Evolutionary conservation across 805 yeast species (phyloP).

Genomic region (Zygosaccharomyces pseudorouxii): DNA sequence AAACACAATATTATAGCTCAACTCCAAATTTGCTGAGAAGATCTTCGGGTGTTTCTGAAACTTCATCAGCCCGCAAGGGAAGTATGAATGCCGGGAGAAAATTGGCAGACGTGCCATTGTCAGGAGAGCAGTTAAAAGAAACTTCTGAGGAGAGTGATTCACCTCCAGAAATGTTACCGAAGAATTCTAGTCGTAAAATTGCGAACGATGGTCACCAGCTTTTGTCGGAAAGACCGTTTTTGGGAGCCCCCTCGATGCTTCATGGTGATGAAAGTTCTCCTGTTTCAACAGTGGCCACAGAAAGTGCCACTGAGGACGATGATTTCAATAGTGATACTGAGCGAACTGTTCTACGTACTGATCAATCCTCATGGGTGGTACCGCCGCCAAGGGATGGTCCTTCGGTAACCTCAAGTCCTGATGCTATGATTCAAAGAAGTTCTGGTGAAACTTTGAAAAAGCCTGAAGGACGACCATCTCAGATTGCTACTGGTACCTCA

Average conservation of each 20-base stretch:
- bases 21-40: conserved; percentile 18
- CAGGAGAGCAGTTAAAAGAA: neutral
- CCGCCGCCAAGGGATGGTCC: neutral
- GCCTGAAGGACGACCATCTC: neutral
- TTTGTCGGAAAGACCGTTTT: neutral
- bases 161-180: neutral
- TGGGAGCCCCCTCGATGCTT: neutral
- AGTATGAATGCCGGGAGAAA: neutral
- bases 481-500: neutral
- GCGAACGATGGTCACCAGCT: neutral
- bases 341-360: neutral
- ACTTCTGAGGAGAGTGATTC: conserved; percentile 6
- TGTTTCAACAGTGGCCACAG: conserved; percentile 2
- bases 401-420: neutral
- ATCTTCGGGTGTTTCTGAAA: conserved; percentile 13
- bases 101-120: neutral
- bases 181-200: neutral
- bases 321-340: neutral
- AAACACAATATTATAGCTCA: conserved; percentile 8
- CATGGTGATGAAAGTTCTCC: conserved; percentile 2
- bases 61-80: neutral
- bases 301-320: conserved; percentile 2
- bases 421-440: neutral
- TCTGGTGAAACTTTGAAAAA: conserved; percentile 3
- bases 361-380: neutral